These are phyloP conservation scores for Metarhizium anisopliae DNA, from an alignment of 2,329 filamentous ascomycete species.

Conservation along the genomic window DNA sequence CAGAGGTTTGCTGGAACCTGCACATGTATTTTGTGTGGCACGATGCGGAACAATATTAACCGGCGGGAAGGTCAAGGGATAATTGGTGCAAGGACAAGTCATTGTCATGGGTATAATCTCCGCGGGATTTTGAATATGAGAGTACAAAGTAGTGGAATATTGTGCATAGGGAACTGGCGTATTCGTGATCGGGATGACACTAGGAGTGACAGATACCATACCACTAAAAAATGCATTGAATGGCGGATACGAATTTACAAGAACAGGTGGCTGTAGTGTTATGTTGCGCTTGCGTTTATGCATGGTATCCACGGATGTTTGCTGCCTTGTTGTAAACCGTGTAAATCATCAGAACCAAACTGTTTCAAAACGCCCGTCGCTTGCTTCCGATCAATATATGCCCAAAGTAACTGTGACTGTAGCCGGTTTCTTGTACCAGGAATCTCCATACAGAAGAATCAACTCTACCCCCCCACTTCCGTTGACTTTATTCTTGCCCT, in stretches of 20 bases:
- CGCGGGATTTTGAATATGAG: background rate
- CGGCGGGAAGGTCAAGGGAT: background rate
- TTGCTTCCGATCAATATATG: no score
- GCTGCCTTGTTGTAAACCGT: no score
- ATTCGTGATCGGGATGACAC: background rate
- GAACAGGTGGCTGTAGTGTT: background rate
- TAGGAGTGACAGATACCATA: background rate
- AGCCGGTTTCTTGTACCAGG: no score
- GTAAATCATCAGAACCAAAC: no score
- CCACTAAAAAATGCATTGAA: background rate
- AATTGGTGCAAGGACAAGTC: background rate
- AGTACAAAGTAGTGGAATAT: background rate
- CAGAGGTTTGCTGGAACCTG: background rate
- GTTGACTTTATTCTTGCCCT: slow-evolving; percentile 9
- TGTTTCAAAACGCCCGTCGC: no score
- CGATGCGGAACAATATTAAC: background rate
- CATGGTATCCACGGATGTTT: no score
- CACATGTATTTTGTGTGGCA: background rate
- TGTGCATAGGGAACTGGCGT: background rate
- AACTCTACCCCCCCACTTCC: no score
- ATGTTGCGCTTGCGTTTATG: background rate
- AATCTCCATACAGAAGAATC: no score
- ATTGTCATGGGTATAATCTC: background rate
- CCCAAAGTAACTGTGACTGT: no score
- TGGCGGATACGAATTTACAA: background rate